Percentiles rank a stretch among this genome's conserved stretches.
phyloP scores from a whole-genome alignment of 495 filamentous ascomycete species.

The Ramalina intermedia region DNA sequence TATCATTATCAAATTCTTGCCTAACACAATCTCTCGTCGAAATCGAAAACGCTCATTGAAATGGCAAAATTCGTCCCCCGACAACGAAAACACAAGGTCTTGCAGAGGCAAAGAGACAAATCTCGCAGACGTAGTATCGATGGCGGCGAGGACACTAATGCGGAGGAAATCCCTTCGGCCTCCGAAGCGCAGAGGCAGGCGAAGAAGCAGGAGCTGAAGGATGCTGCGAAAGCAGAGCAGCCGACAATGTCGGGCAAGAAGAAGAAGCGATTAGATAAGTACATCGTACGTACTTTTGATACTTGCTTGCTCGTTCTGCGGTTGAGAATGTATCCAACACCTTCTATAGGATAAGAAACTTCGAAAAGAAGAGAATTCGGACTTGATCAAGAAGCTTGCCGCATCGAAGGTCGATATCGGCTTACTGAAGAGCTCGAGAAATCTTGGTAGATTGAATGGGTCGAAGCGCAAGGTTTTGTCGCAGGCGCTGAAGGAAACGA shows the following conservation, averaged over 20 bases:
- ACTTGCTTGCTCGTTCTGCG: not conserved
- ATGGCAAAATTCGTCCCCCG: constrained; percentile 71
- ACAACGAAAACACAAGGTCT: constrained; percentile 63
- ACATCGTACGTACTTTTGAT: constrained; percentile 46
- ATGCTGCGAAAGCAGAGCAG: constrained; percentile 43
- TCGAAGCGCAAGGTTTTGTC: constrained; percentile 52
- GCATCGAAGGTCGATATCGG: constrained; percentile 67
- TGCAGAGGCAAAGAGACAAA: constrained; percentile 39
- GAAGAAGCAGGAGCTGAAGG: constrained; percentile 51
- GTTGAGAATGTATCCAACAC: not conserved
- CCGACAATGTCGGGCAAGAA: constrained; percentile 81
- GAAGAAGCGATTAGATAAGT: constrained; percentile 87
- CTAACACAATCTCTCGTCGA: not conserved
- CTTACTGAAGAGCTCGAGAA: constrained; percentile 58
- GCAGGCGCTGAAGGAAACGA: constrained; percentile 41
- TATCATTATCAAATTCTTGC: not conserved
- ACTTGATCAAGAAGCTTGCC: constrained; percentile 68
- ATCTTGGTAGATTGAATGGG: constrained; percentile 50
- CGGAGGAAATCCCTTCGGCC: constrained; percentile 50
- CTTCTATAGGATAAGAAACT: constrained; percentile 64
- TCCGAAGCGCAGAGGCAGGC: constrained; percentile 53
- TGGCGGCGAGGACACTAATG: constrained; percentile 50
- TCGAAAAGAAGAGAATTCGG: constrained; percentile 82
- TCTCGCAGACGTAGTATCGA: constrained; percentile 17
- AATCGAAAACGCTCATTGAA: not conserved